Conservation (phyloP, 2,329 filamentous ascomycete genomes). For the Hypoxylon sp. region DNA sequence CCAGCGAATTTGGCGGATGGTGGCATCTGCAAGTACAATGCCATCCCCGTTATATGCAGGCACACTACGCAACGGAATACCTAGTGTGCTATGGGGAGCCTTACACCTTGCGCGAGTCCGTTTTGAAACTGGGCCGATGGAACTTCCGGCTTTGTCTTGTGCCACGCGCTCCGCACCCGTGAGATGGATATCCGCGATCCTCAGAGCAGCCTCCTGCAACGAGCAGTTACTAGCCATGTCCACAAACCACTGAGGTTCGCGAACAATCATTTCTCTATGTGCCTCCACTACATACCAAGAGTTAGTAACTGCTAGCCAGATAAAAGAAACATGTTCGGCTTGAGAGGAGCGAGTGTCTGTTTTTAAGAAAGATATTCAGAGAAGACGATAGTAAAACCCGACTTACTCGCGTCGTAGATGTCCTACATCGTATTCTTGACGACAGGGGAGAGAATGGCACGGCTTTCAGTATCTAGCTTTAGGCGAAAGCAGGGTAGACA, state of each 20-base stretch:
- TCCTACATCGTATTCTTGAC: neutral
- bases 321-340: neutral
- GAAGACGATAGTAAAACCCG: neutral
- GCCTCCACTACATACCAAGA: neutral
- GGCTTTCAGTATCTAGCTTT: neutral
- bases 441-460: neutral
- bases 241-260: slow-evolving; percentile 18
- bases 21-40: neutral
- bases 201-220: neutral
- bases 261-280: neutral
- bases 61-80: neutral
- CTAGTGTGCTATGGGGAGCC: neutral
- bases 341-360: neutral
- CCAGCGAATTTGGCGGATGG: slow-evolving; percentile 10
- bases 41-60: slow-evolving; percentile 24
- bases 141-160: slow-evolving; percentile 4
- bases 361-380: neutral
- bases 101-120: slow-evolving; percentile 22
- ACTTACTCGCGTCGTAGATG: slow-evolving; percentile 26
- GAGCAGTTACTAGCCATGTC: neutral
- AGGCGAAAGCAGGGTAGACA: slow-evolving; percentile 23
- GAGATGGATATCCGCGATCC: slow-evolving; percentile 8
- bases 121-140: slow-evolving; percentile 16
- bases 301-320: slow-evolving; percentile 7
- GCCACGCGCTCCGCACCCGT: slow-evolving; percentile 20